Conservation (phyloP, 768 basidiomycete species). For the Scleroderma citrinum region DNA sequence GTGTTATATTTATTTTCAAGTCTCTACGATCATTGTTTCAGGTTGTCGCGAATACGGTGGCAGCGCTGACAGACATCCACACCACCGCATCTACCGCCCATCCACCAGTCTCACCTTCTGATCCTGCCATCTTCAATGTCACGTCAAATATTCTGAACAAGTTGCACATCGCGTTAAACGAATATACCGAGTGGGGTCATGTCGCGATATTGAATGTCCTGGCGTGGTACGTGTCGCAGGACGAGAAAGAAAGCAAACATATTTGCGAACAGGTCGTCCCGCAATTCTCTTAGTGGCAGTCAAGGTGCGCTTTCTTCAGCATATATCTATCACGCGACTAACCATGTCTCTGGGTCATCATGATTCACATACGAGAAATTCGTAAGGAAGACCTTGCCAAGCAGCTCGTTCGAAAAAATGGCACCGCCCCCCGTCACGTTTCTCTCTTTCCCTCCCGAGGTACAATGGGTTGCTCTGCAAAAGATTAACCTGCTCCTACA, state of each 20-base stretch:
- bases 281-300: too few relatives aligned
- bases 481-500: slow-evolving; percentile 97
- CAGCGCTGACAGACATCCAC: slow-evolving; percentile 91
- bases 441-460: slow-evolving; percentile 92
- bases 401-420: slow-evolving; percentile 90
- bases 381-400: slow-evolving; percentile 77
- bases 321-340: not conserved
- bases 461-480: slow-evolving; percentile 96
- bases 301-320: slow-evolving; percentile 49
- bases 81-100: slow-evolving; percentile 50
- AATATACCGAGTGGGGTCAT: slow-evolving; percentile 98
- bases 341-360: slow-evolving; percentile 72
- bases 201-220: slow-evolving; percentile 88
- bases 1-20: not conserved
- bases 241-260: slow-evolving; percentile 95
- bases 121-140: slow-evolving; percentile 75
- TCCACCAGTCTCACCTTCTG: slow-evolving; percentile 47
- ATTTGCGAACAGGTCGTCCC: slow-evolving; percentile 98
- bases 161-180: slow-evolving; percentile 90
- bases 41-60: slow-evolving; percentile 97
- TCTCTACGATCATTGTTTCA: slow-evolving; percentile 27
- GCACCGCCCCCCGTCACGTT: slow-evolving; percentile 94
- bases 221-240: slow-evolving; percentile 73
- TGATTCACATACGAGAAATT: slow-evolving; percentile 92
- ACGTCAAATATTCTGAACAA: slow-evolving; percentile 81